Evolutionary conservation across 176 grass and related monocot species (phyloP), one percentile per base, ranked within the genome.

Genomic region (Aegilops bicornis): DNA sequence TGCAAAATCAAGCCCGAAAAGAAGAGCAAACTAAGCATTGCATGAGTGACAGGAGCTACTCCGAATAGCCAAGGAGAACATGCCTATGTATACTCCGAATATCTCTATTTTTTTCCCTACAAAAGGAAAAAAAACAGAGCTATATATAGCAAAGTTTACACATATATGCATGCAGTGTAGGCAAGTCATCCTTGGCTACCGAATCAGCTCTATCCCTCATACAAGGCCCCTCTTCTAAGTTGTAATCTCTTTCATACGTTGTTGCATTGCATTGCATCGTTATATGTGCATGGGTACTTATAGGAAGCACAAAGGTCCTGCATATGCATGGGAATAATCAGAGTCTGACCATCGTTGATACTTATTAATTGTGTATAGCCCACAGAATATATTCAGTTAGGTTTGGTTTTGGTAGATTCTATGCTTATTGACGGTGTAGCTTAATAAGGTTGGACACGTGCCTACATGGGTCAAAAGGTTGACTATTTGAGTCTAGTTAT

Each of bases 171-270:
- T 9, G 6, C 20, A 19, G 4, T 19, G 60, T 48, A 85, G 82
- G 82, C 82, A 89, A 89, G 71, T 86, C 88, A 89, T 89, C 88
- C 88, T 89, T 89, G 88, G 88, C 88, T 89, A 89, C 63, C 78
- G 37, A 79, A 91, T 78, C 77, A 70, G 76, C 81, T 88, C 78
- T 82, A 12, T 50, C 76, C 62, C 83, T 77, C 88, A 47, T 77
- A 83, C 20, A 86, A 89, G 78, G 78, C 83, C 22, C 10, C 63
- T 76, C 88, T 77, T 76, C 71, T 77, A 9, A 43, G 36, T 23
- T 69, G 12, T 13, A 10, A 50, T 36, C 7, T 4, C 48, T 40
- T 59, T 16, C n/a, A 54, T 50, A 24, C 14, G 1, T 25, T 29
- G 42, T 32, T 64, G 24, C 78, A 3, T 19, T 24, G 45, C 67